Evolutionary conservation across 345 rosid species (phyloP).

Genomic region (Eucalyptus sp.): DNA sequence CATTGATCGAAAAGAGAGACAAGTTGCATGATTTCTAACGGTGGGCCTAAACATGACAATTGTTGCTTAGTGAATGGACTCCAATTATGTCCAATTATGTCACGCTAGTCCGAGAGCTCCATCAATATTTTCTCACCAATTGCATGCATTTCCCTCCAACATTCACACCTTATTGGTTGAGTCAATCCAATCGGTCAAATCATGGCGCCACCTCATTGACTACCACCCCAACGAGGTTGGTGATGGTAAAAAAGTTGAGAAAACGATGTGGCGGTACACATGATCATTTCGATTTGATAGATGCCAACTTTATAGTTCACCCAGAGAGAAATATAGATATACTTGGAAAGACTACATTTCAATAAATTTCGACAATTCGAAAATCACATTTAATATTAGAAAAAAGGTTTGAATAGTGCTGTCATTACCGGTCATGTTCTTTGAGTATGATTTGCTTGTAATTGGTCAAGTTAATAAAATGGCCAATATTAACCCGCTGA

Average conservation of each 20-base stretch:
- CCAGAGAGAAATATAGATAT: neutral
- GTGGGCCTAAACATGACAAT: too few species aligned
- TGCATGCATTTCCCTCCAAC: neutral
- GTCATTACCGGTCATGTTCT: neutral
- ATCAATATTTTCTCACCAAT: neutral
- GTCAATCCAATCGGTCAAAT: neutral
- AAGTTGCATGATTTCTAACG: too few species aligned
- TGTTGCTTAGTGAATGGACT: too few species aligned
- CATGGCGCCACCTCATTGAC: neutral
- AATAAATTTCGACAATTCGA: neutral
- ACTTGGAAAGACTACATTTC: neutral
- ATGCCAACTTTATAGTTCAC: neutral
- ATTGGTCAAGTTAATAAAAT: neutral
- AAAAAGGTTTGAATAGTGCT: neutral
- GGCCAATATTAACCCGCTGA: neutral
- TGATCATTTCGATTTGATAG: fast-evolving
- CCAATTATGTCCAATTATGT: too few species aligned
- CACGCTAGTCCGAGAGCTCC: too few species aligned
- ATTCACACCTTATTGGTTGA: neutral
- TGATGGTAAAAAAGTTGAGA: neutral
- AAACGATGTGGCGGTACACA: fast-evolving
- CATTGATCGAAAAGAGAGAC: too few species aligned
- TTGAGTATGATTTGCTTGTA: neutral
- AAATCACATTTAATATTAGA: fast-evolving
- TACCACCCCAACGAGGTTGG: neutral